These are phyloP conservation scores for Trypanosoma scelopori DNA, from an alignment of 208 protist genomes.

Conservation along the genomic window DNA sequence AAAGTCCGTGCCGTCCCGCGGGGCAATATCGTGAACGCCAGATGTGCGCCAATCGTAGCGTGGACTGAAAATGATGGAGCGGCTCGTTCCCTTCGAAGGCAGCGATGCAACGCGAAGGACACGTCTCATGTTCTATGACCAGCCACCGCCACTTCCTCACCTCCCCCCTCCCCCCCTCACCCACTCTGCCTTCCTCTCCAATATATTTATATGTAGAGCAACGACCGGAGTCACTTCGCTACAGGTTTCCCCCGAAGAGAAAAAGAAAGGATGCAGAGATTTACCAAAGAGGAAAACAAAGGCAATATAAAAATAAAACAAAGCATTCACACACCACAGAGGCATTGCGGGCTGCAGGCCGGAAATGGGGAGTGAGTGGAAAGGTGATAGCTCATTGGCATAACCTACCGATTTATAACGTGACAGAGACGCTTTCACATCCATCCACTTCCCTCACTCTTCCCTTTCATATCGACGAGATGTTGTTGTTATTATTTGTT, in stretches of 20 bases:
- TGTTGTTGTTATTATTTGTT: too few relatives aligned
- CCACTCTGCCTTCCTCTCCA: too few relatives aligned
- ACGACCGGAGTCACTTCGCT: too few relatives aligned
- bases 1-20: conserved; percentile 79
- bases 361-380: too few relatives aligned
- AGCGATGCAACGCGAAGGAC: conserved; percentile 2
- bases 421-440: too few relatives aligned
- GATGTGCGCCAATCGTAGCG: conserved; percentile 76
- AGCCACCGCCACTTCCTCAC: too few relatives aligned
- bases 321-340: too few relatives aligned
- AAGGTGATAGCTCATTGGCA: too few relatives aligned
- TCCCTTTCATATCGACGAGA: too few relatives aligned
- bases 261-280: neutral
- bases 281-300: neutral
- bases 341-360: too few relatives aligned
- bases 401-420: too few relatives aligned
- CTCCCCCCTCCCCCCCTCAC: neutral
- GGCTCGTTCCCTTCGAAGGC: neutral
- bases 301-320: too few relatives aligned
- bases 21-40: conserved; percentile 81
- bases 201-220: neutral
- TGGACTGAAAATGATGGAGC: conserved; percentile 47
- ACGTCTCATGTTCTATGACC: conserved; percentile 10
- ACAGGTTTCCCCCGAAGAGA: neutral
- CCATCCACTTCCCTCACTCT: conserved; percentile 9